Conservation (phyloP, 2,329 filamentous ascomycete species). For the Calcarisporium arbuscula region DNA sequence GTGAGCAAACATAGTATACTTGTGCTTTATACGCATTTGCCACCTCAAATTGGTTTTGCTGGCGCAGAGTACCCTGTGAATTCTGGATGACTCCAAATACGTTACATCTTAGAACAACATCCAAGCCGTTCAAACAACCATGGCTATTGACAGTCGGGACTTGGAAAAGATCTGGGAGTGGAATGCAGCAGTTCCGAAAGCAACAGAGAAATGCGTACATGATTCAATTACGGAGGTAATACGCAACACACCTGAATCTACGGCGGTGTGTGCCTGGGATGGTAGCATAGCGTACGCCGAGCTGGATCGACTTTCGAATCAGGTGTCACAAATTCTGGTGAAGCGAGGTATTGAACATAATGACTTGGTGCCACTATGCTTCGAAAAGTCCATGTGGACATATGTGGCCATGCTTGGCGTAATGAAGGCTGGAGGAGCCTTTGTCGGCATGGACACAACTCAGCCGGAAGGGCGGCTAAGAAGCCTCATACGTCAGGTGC, state of each 20-base stretch:
- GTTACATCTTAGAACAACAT: too few relatives aligned
- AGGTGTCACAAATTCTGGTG: slow-evolving; percentile 11
- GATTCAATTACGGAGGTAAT: background rate
- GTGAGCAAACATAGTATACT: too few relatives aligned
- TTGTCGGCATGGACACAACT: slow-evolving; percentile 18
- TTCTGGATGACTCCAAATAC: too few relatives aligned
- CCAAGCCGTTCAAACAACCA: too few relatives aligned
- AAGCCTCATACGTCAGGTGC: slow-evolving; percentile 8
- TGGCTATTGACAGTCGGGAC: too few relatives aligned
- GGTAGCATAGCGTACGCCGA: slow-evolving; percentile 16
- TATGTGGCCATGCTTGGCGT: slow-evolving; percentile 18
- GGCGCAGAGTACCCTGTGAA: too few relatives aligned
- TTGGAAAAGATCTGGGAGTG: background rate
- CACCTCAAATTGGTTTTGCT: too few relatives aligned
- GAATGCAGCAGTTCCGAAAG: background rate
- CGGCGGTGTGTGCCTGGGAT: slow-evolving; percentile 19
- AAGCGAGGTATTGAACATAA: background rate
- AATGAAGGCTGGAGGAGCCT: slow-evolving; percentile 22
- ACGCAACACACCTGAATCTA: background rate
- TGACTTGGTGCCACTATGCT: slow-evolving; percentile 17
- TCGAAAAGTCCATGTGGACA: slow-evolving; percentile 21
- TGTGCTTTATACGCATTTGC: too few relatives aligned
- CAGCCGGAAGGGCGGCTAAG: slow-evolving; percentile 13
- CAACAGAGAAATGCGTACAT: background rate
- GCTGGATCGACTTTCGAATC: slow-evolving; percentile 14